Conservation (phyloP, 805 yeast species). For the Cephaloascus fragrans region DNA sequence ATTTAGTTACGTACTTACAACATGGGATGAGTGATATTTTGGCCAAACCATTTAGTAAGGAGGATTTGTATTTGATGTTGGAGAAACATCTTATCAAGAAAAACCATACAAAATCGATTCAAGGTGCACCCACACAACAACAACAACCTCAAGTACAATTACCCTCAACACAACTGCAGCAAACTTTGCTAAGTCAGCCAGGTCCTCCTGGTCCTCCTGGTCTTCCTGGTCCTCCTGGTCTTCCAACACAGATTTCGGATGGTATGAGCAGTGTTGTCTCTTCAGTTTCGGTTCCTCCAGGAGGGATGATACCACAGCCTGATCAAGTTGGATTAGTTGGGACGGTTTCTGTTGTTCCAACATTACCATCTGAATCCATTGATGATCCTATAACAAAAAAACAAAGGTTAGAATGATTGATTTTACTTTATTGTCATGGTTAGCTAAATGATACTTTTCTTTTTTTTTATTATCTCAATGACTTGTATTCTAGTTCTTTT, state of each 20-base stretch:
- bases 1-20: constrained; percentile 66
- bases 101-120: constrained; percentile 2
- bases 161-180: no score
- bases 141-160: constrained; percentile 1
- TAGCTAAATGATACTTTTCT: no score
- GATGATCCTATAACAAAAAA: background rate
- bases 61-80: constrained; percentile 69
- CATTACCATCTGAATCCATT: background rate
- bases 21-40: constrained; percentile 90
- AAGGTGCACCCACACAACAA: constrained; percentile 1
- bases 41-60: constrained; percentile 90
- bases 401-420: background rate
- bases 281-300: background rate
- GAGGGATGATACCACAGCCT: background rate
- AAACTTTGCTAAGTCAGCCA: background rate
- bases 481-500: no score
- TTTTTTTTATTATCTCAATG: no score
- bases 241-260: no score
- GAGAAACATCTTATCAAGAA: constrained; percentile 57
- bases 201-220: background rate
- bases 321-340: background rate
- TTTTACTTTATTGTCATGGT: no score
- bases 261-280: background rate
- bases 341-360: no score
- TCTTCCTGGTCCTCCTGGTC: background rate